Evolutionary conservation across 768 basidiomycete genomes (phyloP).

Genomic region (Termitomyces sp.): DNA sequence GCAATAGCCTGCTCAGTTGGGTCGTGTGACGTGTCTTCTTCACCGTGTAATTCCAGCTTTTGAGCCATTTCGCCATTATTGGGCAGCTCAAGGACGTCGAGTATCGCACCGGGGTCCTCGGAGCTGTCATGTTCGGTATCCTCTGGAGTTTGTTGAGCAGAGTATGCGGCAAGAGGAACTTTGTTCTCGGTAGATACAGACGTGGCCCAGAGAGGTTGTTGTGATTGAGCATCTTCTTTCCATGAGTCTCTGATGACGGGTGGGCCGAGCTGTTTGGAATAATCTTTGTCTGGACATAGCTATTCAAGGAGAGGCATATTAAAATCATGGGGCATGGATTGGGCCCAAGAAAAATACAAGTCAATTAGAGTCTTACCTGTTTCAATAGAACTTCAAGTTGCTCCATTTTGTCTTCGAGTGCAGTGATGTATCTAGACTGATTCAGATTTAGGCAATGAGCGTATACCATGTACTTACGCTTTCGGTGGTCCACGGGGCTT

Average conservation of each 20-base stretch:
- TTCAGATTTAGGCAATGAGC: not conserved
- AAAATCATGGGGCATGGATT: not conserved
- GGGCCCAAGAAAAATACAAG: not conserved
- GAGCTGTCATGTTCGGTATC: constrained; percentile 17
- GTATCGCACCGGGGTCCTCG: constrained; percentile 18
- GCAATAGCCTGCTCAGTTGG: constrained; percentile 30
- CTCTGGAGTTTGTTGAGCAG: constrained; percentile 8
- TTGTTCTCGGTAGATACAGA: not conserved
- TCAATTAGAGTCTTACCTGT: constrained; percentile 29
- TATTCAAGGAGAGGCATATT: constrained; percentile 16
- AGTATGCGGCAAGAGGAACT: not conserved
- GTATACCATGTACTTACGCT: constrained; percentile 37
- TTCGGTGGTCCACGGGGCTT: constrained; percentile 65
- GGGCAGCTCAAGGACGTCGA: constrained; percentile 28
- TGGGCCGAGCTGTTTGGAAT: constrained; percentile 57
- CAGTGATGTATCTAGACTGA: constrained; percentile 43
- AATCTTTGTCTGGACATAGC: constrained; percentile 60
- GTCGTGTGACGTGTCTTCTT: constrained; percentile 12
- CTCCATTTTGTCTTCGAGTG: constrained; percentile 54
- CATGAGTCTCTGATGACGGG: constrained; percentile 60
- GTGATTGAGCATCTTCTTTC: constrained; percentile 26
- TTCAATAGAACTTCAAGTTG: constrained; percentile 48
- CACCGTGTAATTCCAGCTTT: constrained; percentile 30
- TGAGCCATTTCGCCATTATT: constrained; percentile 26
- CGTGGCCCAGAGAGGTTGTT: constrained; percentile 1